These are phyloP conservation scores for Blastomyces gilchristii DNA, from an alignment of 2,329 filamentous ascomycete species.

Conservation along the genomic window DNA sequence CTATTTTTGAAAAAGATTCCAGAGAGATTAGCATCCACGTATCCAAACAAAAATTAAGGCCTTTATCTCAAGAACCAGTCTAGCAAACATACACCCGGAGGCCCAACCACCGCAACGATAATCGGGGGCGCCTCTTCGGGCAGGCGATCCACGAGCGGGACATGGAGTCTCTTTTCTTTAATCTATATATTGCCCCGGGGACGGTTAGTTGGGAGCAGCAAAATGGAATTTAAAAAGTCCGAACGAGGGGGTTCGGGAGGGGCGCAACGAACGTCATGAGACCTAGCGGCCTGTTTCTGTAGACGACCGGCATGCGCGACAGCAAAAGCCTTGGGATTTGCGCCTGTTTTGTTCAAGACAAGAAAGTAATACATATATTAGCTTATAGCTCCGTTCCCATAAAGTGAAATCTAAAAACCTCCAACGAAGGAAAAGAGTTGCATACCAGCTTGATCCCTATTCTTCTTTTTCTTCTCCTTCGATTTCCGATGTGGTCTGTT, in stretches of 20 bases:
- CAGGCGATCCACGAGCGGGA: conserved; percentile 88
- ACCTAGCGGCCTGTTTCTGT: conserved; percentile 53
- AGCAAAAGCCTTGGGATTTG: conserved; percentile 84
- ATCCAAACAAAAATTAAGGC: background rate
- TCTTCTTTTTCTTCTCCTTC: conserved; percentile 60
- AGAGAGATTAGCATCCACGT: background rate
- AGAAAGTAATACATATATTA: background rate
- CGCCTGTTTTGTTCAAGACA: conserved; percentile 38
- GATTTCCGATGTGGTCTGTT: conserved; percentile 77
- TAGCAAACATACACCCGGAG: conserved; percentile 58
- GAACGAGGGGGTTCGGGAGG: background rate
- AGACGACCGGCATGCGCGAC: conserved; percentile 72
- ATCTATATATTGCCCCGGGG: conserved; percentile 48
- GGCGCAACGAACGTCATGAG: conserved; percentile 40
- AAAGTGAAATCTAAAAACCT: conserved; percentile 8
- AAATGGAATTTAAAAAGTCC: background rate
- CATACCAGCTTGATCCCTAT: conserved; percentile 14
- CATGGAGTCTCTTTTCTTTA: conserved; percentile 92
- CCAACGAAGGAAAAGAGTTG: conserved; percentile 4
- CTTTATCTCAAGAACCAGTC: conserved; percentile 9
- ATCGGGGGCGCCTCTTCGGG: conserved; percentile 92
- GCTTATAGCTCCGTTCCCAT: background rate
- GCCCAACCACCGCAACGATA: conserved; percentile 87
- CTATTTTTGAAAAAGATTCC: conserved; percentile 18
- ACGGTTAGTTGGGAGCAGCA: background rate